Evolutionary conservation across 2,329 filamentous ascomycete species (phyloP).

Genomic region (Biscogniauxia mediterranea): DNA sequence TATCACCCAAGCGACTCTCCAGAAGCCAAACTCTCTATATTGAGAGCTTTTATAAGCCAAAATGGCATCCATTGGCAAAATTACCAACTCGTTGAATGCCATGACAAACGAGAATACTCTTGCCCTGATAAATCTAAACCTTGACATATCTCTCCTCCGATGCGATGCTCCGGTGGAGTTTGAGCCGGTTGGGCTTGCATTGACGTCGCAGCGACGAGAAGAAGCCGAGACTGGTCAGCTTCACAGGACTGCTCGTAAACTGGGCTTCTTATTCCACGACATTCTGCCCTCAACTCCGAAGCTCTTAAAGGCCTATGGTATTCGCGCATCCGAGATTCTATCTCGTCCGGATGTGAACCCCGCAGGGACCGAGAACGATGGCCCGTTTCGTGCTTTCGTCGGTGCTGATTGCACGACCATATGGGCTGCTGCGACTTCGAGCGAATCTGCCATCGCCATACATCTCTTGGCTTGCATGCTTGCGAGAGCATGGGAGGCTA

Average conservation of each 20-base stretch:
- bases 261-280: constrained; percentile 6
- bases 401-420: too few relatives aligned
- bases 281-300: neutral
- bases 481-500: too few relatives aligned
- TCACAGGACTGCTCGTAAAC: constrained; percentile 7
- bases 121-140: too few relatives aligned
- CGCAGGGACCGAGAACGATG: neutral
- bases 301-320: constrained; percentile 5
- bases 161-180: neutral
- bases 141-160: neutral
- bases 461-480: too few relatives aligned
- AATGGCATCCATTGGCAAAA: too few relatives aligned
- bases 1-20: too few relatives aligned
- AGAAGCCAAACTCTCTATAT: too few relatives aligned
- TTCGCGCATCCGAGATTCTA: constrained; percentile 3
- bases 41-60: too few relatives aligned
- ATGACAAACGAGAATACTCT: too few relatives aligned
- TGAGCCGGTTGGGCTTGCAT: constrained; percentile 1
- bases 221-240: constrained; percentile 5
- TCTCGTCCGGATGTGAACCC: constrained; percentile 6
- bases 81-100: too few relatives aligned
- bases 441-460: too few relatives aligned
- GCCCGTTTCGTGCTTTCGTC: constrained; percentile 3
- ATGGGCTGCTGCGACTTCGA: too few relatives aligned
- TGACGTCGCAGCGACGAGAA: constrained; percentile 1